Base-by-base conservation (phyloP, 768 basidiomycete genomes). In the Trametes cingulata region DNA sequence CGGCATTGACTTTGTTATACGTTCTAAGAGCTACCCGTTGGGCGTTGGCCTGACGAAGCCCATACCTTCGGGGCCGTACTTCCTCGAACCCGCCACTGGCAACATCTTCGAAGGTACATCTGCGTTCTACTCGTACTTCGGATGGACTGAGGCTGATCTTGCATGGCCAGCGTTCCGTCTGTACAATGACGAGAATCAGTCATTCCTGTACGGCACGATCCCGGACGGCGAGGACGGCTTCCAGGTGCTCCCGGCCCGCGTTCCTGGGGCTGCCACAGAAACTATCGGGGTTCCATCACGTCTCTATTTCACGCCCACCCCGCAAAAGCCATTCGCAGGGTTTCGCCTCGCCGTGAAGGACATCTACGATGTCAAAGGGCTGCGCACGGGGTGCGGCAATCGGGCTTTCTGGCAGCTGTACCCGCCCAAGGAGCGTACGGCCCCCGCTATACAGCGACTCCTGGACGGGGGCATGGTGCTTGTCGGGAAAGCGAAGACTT, bases 401-500 rank as follows among this genome's bases (percentile, higher is more conserved):
- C 69, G 77, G 27, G 74, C 75, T 0, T 76, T 65, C 62, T 73
- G 59, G 58, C 60, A 70, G 15, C 69, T 75, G 6, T 74, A 80
- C 43, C 73, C 76, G 2, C 64, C 68, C 3, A 74, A 76, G 25
- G 67, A 69, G 29, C 58, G 49, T 25, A 77, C 73, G 6, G 80
- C 81, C 7, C 73, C 77, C 5, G 74, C 80, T 0, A 68, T 85
- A 17, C 74, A 78, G 63, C 74, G 72, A 15, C 76, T 85, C 5
- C 64, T 82, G 29, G 73, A 76, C 49, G 74, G 78, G 39, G 84
- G 84, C 22, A 80, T 80, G 17, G 70, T 78, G 12, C 70, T 84
- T 61, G 75, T 85, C 2, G 83, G 83, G 36, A 85, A 84, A 67
- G 78, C 79, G 8, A 81, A 80, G 57, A 80, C 80, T 9, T 79